A percentile compares a stretch with the other conserved stretches of the same genome.
phyloP scores from a whole-genome alignment of 2,329 filamentous ascomycete genomes.

The Parascedosporium putredinis region DNA sequence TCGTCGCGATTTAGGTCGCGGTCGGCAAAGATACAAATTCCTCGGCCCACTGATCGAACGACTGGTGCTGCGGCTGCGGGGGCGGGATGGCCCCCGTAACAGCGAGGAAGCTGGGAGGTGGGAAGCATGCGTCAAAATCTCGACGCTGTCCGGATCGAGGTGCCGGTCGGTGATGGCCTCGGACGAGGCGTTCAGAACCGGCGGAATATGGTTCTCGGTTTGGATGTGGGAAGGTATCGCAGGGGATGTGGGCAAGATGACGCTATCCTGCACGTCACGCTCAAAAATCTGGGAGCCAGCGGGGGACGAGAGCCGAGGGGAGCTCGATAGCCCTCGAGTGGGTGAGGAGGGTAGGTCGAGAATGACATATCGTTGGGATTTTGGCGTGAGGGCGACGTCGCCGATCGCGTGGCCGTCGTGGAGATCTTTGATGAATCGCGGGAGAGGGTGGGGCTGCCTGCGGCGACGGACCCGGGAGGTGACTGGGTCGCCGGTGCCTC shows the following conservation, averaged over 20 bases:
- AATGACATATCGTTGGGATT: slow-evolving; percentile 27
- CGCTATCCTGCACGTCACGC: slow-evolving; percentile 80
- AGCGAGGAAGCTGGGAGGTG: slow-evolving; percentile 73
- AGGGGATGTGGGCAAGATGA: slow-evolving; percentile 59
- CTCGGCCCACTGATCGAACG: slow-evolving; percentile 42
- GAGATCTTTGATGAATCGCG: slow-evolving; percentile 26
- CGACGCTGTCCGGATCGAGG: slow-evolving; percentile 78
- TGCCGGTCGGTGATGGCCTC: slow-evolving; percentile 81
- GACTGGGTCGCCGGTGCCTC: slow-evolving; percentile 24
- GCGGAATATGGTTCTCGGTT: slow-evolving; percentile 87
- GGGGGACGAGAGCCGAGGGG: slow-evolving; percentile 67
- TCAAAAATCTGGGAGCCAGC: slow-evolving; percentile 81
- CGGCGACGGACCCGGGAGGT: slow-evolving; percentile 16
- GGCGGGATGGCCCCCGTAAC: no score
- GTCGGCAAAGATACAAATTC: slow-evolving; percentile 45
- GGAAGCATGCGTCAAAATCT: slow-evolving; percentile 79
- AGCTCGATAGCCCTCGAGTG: slow-evolving; percentile 54
- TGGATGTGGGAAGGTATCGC: slow-evolving; percentile 91
- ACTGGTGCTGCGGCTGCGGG: slow-evolving; percentile 38
- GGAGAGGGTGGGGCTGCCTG: slow-evolving; percentile 9
- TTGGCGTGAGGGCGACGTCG: slow-evolving; percentile 31
- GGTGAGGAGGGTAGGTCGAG: slow-evolving; percentile 50
- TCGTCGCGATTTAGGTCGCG: slow-evolving; percentile 37
- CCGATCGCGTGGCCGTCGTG: slow-evolving; percentile 23
- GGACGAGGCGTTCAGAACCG: slow-evolving; percentile 83